Evolutionary conservation across 164 flowering plant genomes (phyloP).

Genomic region (Paratinospora sagittata): DNA sequence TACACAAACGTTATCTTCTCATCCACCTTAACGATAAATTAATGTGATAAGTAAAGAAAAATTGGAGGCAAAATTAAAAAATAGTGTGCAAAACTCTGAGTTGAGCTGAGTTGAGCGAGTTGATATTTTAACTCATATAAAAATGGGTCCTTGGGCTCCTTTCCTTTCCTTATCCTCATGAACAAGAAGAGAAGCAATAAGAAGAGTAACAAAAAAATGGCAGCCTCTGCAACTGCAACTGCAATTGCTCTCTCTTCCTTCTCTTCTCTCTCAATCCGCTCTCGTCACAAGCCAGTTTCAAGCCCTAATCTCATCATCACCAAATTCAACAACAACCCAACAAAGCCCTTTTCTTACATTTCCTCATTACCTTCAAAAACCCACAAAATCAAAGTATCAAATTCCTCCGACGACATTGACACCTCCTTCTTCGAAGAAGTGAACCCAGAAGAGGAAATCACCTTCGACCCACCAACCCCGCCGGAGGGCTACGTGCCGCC

Average conservation of each 20-base stretch:
- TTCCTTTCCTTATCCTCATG: neutral
- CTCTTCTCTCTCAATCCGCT: conserved; percentile 27
- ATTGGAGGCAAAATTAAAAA: no score
- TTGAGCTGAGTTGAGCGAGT: no score
- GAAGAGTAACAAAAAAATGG: neutral
- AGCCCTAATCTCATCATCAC: conserved; percentile 9
- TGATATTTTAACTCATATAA: no score
- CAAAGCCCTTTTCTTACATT: conserved; percentile 11
- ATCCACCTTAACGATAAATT: no score
- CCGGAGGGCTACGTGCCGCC: conserved; percentile 67
- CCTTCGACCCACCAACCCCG: conserved; percentile 38
- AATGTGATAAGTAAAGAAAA: no score
- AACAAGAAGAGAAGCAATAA: no score
- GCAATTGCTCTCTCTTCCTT: conserved; percentile 1
- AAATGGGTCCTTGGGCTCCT: neutral
- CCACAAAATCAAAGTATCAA: conserved; percentile 16
- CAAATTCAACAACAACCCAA: conserved; percentile 16
- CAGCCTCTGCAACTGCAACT: neutral
- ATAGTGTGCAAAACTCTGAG: no score
- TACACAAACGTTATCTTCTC: no score
- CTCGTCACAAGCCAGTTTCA: conserved; percentile 13
- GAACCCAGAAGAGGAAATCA: conserved; percentile 41
- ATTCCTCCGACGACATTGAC: conserved; percentile 38
- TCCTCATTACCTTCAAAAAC: conserved; percentile 13
- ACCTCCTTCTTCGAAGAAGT: conserved; percentile 47